A percentile compares a stretch with the other conserved stretches of the same genome.
Evolutionary conservation across 805 yeast genomes (phyloP).

Genomic region (Nakazawaea ernobii): DNA sequence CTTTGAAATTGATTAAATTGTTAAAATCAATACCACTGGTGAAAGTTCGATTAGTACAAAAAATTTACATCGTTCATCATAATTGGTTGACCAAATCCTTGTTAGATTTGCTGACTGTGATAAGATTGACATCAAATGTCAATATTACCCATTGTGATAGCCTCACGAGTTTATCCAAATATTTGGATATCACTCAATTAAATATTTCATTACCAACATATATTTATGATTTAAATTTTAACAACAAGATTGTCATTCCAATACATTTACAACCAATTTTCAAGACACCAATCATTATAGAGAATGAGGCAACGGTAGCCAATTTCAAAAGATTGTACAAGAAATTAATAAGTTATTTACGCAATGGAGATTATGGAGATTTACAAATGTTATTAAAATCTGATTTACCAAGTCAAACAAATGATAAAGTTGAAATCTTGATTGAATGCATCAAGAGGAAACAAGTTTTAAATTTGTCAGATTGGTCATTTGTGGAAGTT

Average conservation of each 20-base stretch:
- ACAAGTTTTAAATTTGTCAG: constrained; percentile 46
- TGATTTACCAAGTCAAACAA: not conserved
- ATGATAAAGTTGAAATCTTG: constrained; percentile 35
- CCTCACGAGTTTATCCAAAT: constrained; percentile 31
- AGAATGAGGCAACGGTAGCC: constrained; percentile 19
- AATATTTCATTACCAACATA: constrained; percentile 75
- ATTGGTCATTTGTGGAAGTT: constrained; percentile 43
- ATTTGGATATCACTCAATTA: constrained; percentile 69
- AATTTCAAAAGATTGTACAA: constrained; percentile 27
- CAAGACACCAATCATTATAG: constrained; percentile 22
- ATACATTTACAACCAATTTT: constrained; percentile 27
- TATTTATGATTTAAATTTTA: constrained; percentile 53
- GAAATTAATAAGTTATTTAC: constrained; percentile 25
- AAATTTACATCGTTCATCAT: constrained; percentile 80
- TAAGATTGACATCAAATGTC: constrained; percentile 22
- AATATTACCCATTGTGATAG: constrained; percentile 28
- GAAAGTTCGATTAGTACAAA: constrained; percentile 47
- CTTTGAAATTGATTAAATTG: constrained; percentile 33
- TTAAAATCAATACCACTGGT: constrained; percentile 51
- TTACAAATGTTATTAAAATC: not conserved
- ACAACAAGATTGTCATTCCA: constrained; percentile 46
- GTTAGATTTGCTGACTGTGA: constrained; percentile 63
- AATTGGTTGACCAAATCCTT: constrained; percentile 83
- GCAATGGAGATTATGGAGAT: not conserved
- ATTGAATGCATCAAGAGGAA: constrained; percentile 40